Percentiles rank a stretch among this genome's conserved stretches.
phyloP scores from a whole-genome alignment of 1,139 yeast species.

The Chernovozyma aurita region DNA sequence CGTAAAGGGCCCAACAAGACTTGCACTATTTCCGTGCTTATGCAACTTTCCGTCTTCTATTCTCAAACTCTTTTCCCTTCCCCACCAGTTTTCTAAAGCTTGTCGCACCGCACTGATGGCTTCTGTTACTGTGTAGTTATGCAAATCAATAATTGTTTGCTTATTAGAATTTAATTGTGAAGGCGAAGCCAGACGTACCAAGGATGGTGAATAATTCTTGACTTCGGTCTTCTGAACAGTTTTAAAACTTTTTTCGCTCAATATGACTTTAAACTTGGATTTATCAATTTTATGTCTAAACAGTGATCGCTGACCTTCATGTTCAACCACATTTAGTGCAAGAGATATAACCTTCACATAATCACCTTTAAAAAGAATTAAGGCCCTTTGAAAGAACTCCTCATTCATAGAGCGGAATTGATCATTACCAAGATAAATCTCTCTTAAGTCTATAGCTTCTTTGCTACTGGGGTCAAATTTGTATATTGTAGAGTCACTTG shows the following conservation, averaged over 20 bases:
- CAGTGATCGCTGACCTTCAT: constrained; percentile 5
- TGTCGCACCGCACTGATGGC: constrained; percentile 34
- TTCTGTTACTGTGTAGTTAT: constrained; percentile 39
- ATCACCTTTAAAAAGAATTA: constrained; percentile 39
- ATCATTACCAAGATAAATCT: constrained; percentile 17
- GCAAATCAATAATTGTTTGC: constrained; percentile 43
- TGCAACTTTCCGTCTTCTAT: constrained; percentile 33
- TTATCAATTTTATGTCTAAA: background rate
- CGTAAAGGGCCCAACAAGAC: constrained; percentile 31
- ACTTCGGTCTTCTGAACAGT: background rate
- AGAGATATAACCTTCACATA: constrained; percentile 26
- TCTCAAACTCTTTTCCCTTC: constrained; percentile 37
- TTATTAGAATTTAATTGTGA: constrained; percentile 1
- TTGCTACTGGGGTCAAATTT: constrained; percentile 11
- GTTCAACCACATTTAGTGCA: constrained; percentile 21
- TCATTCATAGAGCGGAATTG: constrained; percentile 19
- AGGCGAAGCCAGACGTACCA: background rate
- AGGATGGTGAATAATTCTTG: background rate
- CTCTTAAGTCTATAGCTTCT: constrained; percentile 16
- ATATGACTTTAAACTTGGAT: background rate
- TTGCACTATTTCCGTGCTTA: constrained; percentile 24
- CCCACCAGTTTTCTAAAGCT: constrained; percentile 52
- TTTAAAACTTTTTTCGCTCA: background rate
- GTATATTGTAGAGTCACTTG: background rate
- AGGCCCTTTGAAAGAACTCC: constrained; percentile 31